phyloP scores from a whole-genome alignment of 23 red algal species.

The Gracilaria gracilis region DNA sequence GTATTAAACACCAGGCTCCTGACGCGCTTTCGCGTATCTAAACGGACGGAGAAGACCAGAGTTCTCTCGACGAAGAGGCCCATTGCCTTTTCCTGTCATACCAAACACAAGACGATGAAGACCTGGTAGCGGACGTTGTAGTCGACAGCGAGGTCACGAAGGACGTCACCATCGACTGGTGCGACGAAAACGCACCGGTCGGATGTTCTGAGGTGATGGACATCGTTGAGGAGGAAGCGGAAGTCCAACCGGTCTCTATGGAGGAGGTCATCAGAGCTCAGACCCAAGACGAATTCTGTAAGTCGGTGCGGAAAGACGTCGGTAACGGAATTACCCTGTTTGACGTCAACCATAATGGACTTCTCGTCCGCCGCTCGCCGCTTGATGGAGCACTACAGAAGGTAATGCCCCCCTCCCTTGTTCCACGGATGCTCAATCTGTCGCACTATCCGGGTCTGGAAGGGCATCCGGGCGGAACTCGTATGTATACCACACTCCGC shows the following conservation, averaged over 20 bases:
- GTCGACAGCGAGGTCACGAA: not conserved
- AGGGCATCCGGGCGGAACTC: slow-evolving; percentile 30
- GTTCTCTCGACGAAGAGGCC: slow-evolving; percentile 6
- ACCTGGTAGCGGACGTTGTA: not conserved
- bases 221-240: not conserved
- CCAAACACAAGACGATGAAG: not conserved
- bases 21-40: slow-evolving; percentile 27
- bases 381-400: slow-evolving; percentile 39
- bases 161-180: not conserved
- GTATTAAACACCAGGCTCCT: slow-evolving; percentile 30
- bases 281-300: slow-evolving; percentile 10
- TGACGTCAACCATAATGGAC: slow-evolving; percentile 4
- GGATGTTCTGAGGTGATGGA: not conserved
- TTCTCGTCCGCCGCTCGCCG: not conserved
- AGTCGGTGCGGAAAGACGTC: not conserved
- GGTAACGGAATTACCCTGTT: not conserved
- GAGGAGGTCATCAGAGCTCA: slow-evolving; percentile 11
- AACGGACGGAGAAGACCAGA: slow-evolving; percentile 32
- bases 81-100: not conserved
- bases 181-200: not conserved
- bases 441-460: not conserved
- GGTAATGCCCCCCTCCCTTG: not conserved
- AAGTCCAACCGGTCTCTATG: not conserved
- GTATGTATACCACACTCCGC: slow-evolving; percentile 26
- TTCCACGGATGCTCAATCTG: not conserved